Conservation (phyloP, 345 rosid species). For the Psidium friedrichsthalianum region DNA sequence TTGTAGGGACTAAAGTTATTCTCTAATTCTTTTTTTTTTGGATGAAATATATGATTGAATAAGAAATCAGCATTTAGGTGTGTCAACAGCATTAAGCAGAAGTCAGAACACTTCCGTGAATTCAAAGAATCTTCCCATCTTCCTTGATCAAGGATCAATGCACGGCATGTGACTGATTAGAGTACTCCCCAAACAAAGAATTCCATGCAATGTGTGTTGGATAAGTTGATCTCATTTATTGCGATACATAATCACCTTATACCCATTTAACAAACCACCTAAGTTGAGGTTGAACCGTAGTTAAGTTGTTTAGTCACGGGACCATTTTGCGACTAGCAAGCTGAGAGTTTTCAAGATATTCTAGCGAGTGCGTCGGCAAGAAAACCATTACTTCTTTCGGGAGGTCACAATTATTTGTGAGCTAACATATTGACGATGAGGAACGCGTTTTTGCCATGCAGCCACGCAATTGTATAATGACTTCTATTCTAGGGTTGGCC, state of each 20-base stretch:
- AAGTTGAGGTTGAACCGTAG: not conserved
- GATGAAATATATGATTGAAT: too few species aligned
- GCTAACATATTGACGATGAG: too few species aligned
- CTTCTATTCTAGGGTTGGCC: not conserved
- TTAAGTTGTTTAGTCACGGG: not conserved
- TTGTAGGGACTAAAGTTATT: too few species aligned
- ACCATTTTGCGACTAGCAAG: not conserved
- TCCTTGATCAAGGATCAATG: not conserved
- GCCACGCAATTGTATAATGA: not conserved
- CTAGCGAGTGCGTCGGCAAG: not conserved
- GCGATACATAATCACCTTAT: not conserved
- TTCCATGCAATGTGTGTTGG: not conserved
- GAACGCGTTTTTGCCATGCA: not conserved
- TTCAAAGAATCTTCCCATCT: not conserved
- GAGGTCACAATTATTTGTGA: too few species aligned
- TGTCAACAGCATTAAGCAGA: not conserved
- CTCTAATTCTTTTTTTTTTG: too few species aligned
- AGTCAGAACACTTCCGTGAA: not conserved
- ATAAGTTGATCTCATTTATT: not conserved
- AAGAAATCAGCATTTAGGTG: too few species aligned
- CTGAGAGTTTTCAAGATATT: not conserved
- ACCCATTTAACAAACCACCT: not conserved
- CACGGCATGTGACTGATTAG: not conserved
- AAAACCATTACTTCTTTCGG: too few species aligned
- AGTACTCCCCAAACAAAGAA: not conserved